A percentile compares a stretch with the other conserved stretches of the same genome.
These are phyloP conservation scores for Fusarium coffeatum DNA, from an alignment of 2,329 filamentous ascomycete genomes.

Conservation along the genomic window DNA sequence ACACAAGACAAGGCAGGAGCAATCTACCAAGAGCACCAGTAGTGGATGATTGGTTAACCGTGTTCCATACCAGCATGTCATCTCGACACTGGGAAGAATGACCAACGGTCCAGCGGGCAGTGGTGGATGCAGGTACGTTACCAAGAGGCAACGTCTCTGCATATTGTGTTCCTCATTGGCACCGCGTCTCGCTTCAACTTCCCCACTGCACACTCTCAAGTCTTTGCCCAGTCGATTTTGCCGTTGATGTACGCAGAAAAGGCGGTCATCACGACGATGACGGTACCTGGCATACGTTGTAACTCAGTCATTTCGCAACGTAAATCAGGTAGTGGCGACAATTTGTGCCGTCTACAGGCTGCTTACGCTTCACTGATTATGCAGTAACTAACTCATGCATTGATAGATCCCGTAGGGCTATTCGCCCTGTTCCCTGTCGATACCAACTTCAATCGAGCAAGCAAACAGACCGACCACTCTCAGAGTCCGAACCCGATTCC, in stretches of 20 bases:
- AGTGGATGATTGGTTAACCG: neutral
- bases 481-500: constrained; percentile 10
- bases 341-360: neutral
- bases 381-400: constrained; percentile 1
- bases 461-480: neutral
- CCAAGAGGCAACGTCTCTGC: neutral
- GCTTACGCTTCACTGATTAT: neutral
- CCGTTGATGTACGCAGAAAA: constrained; percentile 21
- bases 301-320: constrained; percentile 12
- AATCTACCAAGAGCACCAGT: neutral
- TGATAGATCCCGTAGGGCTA: neutral
- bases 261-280: constrained; percentile 13
- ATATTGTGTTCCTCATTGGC: constrained; percentile 3
- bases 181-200: constrained; percentile 14
- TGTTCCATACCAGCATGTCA: no score
- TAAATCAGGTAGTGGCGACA: neutral
- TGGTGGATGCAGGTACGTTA: neutral
- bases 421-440: constrained; percentile 8
- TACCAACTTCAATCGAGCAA: neutral
- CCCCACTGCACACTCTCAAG: constrained; percentile 8
- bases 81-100: no score
- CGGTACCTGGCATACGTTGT: constrained; percentile 7
- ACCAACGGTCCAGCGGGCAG: neutral
- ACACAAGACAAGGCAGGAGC: neutral
- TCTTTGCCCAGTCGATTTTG: neutral